Conservation (phyloP, 1,284 basidiomycete species). For the Sporisorium graminicola region DNA sequence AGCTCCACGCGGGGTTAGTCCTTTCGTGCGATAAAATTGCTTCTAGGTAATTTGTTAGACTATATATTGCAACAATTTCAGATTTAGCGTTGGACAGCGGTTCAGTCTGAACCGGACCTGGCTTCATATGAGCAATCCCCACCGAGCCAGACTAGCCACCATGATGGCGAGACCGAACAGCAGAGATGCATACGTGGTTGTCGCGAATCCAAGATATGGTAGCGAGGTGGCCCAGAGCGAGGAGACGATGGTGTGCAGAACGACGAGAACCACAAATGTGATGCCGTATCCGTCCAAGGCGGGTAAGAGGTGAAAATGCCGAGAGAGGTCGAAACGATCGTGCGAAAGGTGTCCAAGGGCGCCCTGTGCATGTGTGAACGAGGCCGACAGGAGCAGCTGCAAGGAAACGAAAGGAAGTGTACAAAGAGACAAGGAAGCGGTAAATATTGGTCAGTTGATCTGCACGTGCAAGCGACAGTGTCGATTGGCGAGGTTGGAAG, state of each 20-base stretch:
- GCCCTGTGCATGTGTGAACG: slow-evolving; percentile 59
- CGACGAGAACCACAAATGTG: slow-evolving; percentile 50
- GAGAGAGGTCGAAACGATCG: slow-evolving; percentile 29
- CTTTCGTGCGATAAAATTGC: slow-evolving; percentile 5
- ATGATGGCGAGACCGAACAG: slow-evolving; percentile 60
- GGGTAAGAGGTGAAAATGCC: slow-evolving; percentile 50
- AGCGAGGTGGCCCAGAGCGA: slow-evolving; percentile 57
- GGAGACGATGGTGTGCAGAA: slow-evolving; percentile 56
- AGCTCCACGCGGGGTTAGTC: slow-evolving; percentile 14
- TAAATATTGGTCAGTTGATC: neutral
- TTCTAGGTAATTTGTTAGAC: neutral
- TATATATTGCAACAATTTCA: neutral
- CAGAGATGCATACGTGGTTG: slow-evolving; percentile 58
- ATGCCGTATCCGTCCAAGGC: slow-evolving; percentile 31
- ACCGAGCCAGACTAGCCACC: slow-evolving; percentile 55
- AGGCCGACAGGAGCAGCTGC: slow-evolving; percentile 55
- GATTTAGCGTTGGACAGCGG: neutral
- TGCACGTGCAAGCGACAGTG: neutral
- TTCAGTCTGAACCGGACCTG: neutral
- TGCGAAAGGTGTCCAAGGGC: slow-evolving; percentile 33
- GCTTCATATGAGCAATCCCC: slow-evolving; percentile 55
- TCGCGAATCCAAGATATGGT: slow-evolving; percentile 58
- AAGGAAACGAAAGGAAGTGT: neutral
- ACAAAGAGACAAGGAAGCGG: neutral
- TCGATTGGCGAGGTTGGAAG: neutral